Evolutionary conservation across 495 filamentous ascomycete species (phyloP).

Genomic region (Podospora australis): DNA sequence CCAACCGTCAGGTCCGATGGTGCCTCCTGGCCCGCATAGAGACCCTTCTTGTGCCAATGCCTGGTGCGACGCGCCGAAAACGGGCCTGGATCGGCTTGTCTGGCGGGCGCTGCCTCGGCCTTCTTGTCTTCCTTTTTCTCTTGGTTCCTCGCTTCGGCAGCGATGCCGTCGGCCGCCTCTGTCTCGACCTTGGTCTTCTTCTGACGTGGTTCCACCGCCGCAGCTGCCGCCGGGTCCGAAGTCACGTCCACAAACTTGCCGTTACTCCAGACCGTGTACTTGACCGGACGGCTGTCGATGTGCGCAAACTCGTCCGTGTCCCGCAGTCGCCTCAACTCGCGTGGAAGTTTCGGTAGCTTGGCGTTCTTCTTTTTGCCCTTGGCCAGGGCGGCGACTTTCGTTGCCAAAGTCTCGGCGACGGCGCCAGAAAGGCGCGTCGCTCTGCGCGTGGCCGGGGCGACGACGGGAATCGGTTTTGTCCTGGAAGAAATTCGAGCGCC

Average conservation of each 20-base stretch:
- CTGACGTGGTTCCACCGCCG: slow-evolving; percentile 25
- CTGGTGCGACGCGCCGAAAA: slow-evolving; percentile 49
- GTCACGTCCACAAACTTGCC: slow-evolving; percentile 42
- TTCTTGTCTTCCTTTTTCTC: slow-evolving; percentile 40
- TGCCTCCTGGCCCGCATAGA: slow-evolving; percentile 80
- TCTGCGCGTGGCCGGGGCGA: slow-evolving; percentile 28
- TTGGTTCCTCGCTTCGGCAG: too few relatives aligned
- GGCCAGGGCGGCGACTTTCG: slow-evolving; percentile 37
- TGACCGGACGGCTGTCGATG: slow-evolving; percentile 46
- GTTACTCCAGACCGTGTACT: slow-evolving; percentile 47
- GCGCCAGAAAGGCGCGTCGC: slow-evolving; percentile 38
- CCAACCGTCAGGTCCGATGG: slow-evolving; percentile 53
- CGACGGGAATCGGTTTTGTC: slow-evolving; percentile 26
- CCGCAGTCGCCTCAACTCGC: slow-evolving; percentile 42
- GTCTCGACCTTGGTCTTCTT: slow-evolving; percentile 39
- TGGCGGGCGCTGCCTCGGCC: slow-evolving; percentile 19
- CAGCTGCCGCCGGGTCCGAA: slow-evolving; percentile 10
- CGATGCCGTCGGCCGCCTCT: neutral
- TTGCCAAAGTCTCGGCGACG: slow-evolving; percentile 38
- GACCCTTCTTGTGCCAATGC: slow-evolving; percentile 69
- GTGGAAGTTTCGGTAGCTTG: slow-evolving; percentile 30
- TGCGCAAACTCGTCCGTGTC: slow-evolving; percentile 50
- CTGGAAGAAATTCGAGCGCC: slow-evolving; percentile 18
- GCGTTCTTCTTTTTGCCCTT: slow-evolving; percentile 44
- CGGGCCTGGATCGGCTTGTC: slow-evolving; percentile 16